phyloP scores from a whole-genome alignment of 176 grass and related monocot genomes.

The Triticum dicoccoides region DNA sequence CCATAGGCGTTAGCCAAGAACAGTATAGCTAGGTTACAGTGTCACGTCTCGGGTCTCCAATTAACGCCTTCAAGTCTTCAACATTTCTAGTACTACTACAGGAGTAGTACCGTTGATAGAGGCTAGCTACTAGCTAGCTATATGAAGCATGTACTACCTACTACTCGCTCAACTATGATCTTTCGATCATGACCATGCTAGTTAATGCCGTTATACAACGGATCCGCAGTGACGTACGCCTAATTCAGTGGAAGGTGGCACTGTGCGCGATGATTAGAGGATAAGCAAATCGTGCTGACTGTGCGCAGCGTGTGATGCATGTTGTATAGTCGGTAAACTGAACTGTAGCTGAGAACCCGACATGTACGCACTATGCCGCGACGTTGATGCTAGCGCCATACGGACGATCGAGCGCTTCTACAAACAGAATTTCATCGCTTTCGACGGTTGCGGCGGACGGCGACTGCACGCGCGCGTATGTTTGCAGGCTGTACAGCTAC shows the following conservation, averaged over 20 bases:
- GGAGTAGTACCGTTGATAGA: no score
- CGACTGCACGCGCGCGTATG: background rate
- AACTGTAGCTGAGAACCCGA: background rate
- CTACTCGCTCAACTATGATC: background rate
- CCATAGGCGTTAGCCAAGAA: background rate
- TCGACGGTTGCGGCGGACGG: background rate
- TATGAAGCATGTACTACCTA: background rate
- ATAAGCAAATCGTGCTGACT: background rate
- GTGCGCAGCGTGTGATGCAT: background rate
- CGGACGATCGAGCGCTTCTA: background rate
- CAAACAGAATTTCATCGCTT: background rate
- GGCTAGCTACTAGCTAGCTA: background rate
- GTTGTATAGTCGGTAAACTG: background rate
- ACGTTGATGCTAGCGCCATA: background rate
- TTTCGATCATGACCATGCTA: background rate
- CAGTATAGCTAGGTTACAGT: background rate
- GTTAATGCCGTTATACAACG: background rate
- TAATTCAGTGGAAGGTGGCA: background rate
- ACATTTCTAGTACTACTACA: no score
- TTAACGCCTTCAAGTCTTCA: no score
- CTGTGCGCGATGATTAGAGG: background rate
- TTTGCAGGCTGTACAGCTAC: background rate
- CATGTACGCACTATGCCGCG: background rate
- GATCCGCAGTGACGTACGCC: background rate
- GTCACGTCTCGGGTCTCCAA: no score